Base-by-base conservation (phyloP, 2,329 filamentous ascomycete species). In the Didymella pinodella region DNA sequence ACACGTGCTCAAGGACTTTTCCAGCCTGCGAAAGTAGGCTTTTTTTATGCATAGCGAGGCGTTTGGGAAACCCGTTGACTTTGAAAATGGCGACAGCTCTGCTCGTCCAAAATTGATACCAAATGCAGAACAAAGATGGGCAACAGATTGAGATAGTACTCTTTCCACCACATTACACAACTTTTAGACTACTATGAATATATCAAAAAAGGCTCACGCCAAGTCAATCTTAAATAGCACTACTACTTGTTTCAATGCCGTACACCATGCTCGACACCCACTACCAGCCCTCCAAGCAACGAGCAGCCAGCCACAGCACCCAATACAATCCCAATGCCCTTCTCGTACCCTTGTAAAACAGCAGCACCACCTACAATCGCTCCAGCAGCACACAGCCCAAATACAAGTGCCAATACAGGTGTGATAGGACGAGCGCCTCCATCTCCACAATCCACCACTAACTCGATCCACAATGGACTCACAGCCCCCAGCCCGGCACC, bases 1-100 rank as follows among this genome's bases (percentile, higher is more conserved):
- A 67, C 87, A 89, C 64, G 84, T 96, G 59, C 83, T 96, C 73
- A 89, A 92, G 79, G 91, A 94, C 74, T 93, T 87, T 64, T 84
- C 82, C 11, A 81, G 83, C 57, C 71, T 75, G 67, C 70, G 76
- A 46, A 78, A 77, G 63, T 78, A 68, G 44, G 28, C 3, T 16
- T 54, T 22, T 43, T 54, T 38, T 48, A 48, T 65, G 70, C 71
- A 73, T 75, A 70, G 72, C 69, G 70, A 63, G 74, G 74, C 57
- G 74, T 74, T 74, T 57, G 34, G 28, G 20, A 38, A 22, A 12
- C 5, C n/a, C 16, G 4, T n/a, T 32, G n/a, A 12, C 25, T 20
- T 51, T n/a, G 8, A 5, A 31, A 7, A 12, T 10, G 48, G 38
- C 29, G 44, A 20, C 28, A 43, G 36, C 44, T 34, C 29, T 25